phyloP scores from a whole-genome alignment of 2,329 filamentous ascomycete genomes.

The Huntiella savannae region DNA sequence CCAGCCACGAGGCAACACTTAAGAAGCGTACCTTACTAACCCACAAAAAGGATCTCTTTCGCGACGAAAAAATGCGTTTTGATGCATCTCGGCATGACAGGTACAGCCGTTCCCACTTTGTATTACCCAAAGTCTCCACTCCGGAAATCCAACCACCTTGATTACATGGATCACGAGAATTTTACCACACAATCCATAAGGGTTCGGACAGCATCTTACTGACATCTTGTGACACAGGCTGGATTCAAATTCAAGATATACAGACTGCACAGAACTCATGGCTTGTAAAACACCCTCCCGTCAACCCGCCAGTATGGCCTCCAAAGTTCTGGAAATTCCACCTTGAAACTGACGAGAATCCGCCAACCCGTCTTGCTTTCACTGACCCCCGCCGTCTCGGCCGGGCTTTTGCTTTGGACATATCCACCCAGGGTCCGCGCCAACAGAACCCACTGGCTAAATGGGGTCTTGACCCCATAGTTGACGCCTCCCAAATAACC shows the following conservation, averaged over 20 bases:
- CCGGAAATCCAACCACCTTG: background rate
- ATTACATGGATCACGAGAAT: background rate
- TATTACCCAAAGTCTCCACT: background rate
- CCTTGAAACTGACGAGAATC: constrained; percentile 40
- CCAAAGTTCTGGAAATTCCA: constrained; percentile 81
- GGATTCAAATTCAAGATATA: constrained; percentile 72
- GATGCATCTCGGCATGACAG: constrained; percentile 68
- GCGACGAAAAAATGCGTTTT: constrained; percentile 68
- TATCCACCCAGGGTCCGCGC: constrained; percentile 55
- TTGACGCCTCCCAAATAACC: constrained; percentile 49
- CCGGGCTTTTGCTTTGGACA: constrained; percentile 66
- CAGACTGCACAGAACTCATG: constrained; percentile 51
- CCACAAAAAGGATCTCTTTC: constrained; percentile 26
- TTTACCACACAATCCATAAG: background rate
- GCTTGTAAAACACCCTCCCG: constrained; percentile 50
- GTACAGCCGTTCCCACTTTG: constrained; percentile 17
- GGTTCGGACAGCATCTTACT: background rate
- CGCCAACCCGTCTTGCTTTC: constrained; percentile 50
- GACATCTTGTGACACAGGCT: constrained; percentile 28
- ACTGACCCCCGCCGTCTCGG: constrained; percentile 65
- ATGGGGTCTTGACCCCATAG: constrained; percentile 83
- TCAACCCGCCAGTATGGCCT: constrained; percentile 54
- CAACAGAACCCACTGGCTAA: constrained; percentile 62
- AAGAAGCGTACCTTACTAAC: background rate
- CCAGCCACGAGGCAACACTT: background rate